Conservation (phyloP, 2,329 filamentous ascomycete species). For the Mollisia scopiformis region DNA sequence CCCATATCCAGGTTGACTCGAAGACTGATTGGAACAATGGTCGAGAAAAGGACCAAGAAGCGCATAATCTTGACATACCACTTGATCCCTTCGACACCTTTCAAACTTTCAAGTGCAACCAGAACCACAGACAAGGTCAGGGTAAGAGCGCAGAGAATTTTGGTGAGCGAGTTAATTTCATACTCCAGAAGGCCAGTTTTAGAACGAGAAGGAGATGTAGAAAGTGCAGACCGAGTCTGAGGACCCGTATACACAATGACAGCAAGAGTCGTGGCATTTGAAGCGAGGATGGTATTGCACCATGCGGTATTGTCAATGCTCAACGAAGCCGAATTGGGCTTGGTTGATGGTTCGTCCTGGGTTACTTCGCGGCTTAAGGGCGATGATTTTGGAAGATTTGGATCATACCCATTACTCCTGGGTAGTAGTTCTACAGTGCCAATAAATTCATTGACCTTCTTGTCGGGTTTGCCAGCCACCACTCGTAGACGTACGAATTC, state of each 20-base stretch:
- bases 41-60: conserved; percentile 98
- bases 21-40: conserved; percentile 95
- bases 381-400: conserved; percentile 38
- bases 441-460: conserved; percentile 90
- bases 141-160: conserved; percentile 90
- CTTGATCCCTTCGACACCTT: conserved; percentile 62
- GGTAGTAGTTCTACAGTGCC: conserved; percentile 82
- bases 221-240: conserved; percentile 91
- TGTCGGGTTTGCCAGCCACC: conserved; percentile 87
- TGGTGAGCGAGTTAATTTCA: conserved; percentile 96
- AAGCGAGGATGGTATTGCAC: conserved; percentile 97
- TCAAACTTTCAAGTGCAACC: conserved; percentile 84
- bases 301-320: conserved; percentile 98
- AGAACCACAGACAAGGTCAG: conserved; percentile 84
- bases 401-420: conserved; percentile 53
- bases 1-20: conserved; percentile 97
- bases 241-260: conserved; percentile 94
- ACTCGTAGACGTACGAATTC: conserved; percentile 74
- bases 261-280: conserved; percentile 84
- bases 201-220: conserved; percentile 87
- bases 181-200: conserved; percentile 93
- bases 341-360: conserved; percentile 36
- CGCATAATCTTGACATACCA: conserved; percentile 99
- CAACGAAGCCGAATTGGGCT: conserved; percentile 67
- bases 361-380: conserved; percentile 32